These are phyloP conservation scores for Zygosaccharomyces pseudobailii DNA, from an alignment of 1,139 yeast genomes.

Conservation along the genomic window DNA sequence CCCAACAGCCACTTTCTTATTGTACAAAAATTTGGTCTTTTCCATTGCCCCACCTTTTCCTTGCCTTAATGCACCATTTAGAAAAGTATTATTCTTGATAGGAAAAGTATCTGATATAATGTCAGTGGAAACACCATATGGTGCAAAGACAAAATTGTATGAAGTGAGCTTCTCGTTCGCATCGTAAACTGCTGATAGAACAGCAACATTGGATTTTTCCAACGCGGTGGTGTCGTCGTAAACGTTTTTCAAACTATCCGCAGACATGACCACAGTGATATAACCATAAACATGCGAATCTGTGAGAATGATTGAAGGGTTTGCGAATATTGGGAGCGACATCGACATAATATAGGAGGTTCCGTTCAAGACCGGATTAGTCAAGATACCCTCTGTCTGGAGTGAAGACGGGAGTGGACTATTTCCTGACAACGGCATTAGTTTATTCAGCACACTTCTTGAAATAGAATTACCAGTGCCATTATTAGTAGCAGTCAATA, in stretches of 20 bases:
- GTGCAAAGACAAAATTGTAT: slow-evolving; percentile 39
- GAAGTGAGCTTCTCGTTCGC: slow-evolving; percentile 30
- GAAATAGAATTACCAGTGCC: slow-evolving; percentile 36
- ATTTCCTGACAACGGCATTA: slow-evolving; percentile 51
- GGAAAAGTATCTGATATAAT: slow-evolving; percentile 26
- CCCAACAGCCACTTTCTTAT: slow-evolving; percentile 61
- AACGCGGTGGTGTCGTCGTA: slow-evolving; percentile 46
- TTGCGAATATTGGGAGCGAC: slow-evolving; percentile 63
- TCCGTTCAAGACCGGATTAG: slow-evolving; percentile 55
- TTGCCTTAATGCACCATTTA: slow-evolving; percentile 24
- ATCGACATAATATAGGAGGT: slow-evolving; percentile 37
- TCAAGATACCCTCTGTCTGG: slow-evolving; percentile 42
- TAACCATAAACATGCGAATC: slow-evolving; percentile 66
- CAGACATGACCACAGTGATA: slow-evolving; percentile 59
- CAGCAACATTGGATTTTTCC: slow-evolving; percentile 40
- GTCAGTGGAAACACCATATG: slow-evolving; percentile 24
- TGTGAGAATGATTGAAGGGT: slow-evolving; percentile 61
- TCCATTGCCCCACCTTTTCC: slow-evolving; percentile 48
- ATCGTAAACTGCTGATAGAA: slow-evolving; percentile 34
- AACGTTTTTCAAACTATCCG: slow-evolving; percentile 48
- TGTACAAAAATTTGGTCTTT: slow-evolving; percentile 41
- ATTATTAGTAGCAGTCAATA: slow-evolving; percentile 40
- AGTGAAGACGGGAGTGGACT: slow-evolving; percentile 43
- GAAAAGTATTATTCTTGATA: slow-evolving; percentile 28
- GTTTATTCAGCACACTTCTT: slow-evolving; percentile 26